These are phyloP conservation scores for Curvularia verruculosa DNA, from an alignment of 2,329 filamentous ascomycete species.

Conservation along the genomic window DNA sequence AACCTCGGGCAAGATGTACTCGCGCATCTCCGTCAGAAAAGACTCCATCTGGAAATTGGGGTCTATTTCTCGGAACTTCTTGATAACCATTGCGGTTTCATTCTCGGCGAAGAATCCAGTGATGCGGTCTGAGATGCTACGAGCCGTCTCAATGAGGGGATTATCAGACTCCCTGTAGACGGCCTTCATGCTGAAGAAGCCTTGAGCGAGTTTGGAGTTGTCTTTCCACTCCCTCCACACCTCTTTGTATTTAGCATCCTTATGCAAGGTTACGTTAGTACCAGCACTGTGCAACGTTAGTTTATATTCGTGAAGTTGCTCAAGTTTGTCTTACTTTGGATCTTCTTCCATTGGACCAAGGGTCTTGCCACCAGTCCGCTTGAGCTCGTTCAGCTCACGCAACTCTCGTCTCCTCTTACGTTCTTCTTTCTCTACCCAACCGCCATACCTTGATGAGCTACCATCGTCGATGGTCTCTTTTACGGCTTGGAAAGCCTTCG, in stretches of 20 bases:
- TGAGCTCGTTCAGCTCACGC: conserved; percentile 67
- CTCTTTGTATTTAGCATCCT: conserved; percentile 97
- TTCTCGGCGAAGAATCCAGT: conserved; percentile 98
- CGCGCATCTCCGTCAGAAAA: conserved; percentile 92
- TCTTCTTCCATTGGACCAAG: conserved; percentile 76
- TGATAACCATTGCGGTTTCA: conserved; percentile 96
- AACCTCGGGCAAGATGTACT: conserved; percentile 97
- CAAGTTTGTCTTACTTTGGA: conserved; percentile 71
- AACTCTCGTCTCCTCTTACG: conserved; percentile 78
- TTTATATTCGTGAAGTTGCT: neutral
- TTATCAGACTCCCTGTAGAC: conserved; percentile 98
- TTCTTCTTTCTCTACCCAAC: conserved; percentile 97
- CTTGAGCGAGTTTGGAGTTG: conserved; percentile 84
- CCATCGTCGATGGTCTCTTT: conserved; percentile 97
- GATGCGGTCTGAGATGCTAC: conserved; percentile 90
- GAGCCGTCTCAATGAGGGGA: conserved; percentile 87
- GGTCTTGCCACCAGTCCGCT: conserved; percentile 54
- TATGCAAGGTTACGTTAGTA: conserved; percentile 92
- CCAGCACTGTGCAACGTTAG: conserved; percentile 69
- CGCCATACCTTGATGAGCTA: conserved; percentile 92
- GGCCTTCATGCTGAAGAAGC: conserved; percentile 82
- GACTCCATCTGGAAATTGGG: conserved; percentile 93
- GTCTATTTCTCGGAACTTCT: conserved; percentile 96
- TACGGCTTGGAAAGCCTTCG: conserved; percentile 89
- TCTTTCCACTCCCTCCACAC: conserved; percentile 98